Evolutionary conservation across 2,329 filamentous ascomycete genomes (phyloP).

Genomic region (Pyricularia sp.): DNA sequence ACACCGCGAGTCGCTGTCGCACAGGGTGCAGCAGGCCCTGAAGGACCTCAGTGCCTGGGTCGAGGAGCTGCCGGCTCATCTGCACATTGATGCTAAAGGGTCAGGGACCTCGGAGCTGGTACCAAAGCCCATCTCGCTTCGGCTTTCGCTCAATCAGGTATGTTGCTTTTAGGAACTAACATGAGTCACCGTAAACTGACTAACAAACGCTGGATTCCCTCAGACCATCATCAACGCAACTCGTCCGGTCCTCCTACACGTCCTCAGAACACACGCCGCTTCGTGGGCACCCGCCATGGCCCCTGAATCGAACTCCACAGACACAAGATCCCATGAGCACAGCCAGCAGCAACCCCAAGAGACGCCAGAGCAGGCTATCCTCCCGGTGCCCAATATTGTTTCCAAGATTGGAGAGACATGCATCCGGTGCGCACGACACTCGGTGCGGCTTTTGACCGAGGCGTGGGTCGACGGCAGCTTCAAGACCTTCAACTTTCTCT

Average conservation of each 20-base stretch:
- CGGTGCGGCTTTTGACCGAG: slow-evolving; percentile 2
- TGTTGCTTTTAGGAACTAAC: background rate
- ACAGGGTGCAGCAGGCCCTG: slow-evolving; percentile 21
- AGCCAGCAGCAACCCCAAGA: background rate
- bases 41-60: slow-evolving; percentile 21
- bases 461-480: slow-evolving; percentile 4
- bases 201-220: slow-evolving; percentile 7
- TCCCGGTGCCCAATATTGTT: slow-evolving; percentile 20
- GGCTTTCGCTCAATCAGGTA: slow-evolving; percentile 6
- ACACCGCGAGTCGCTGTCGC: slow-evolving; percentile 19
- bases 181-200: background rate
- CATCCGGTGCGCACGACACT: slow-evolving; percentile 18
- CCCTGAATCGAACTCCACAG: background rate
- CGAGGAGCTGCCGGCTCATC: slow-evolving; percentile 18
- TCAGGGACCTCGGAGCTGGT: background rate
- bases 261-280: slow-evolving; percentile 16
- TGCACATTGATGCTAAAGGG: slow-evolving; percentile 17
- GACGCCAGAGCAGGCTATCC: slow-evolving; percentile 9
- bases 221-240: slow-evolving; percentile 26
- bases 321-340: background rate
- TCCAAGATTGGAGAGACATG: slow-evolving; percentile 18
- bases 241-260: slow-evolving; percentile 18
- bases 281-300: background rate
- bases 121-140: background rate
- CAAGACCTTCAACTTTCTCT: slow-evolving; percentile 4